phyloP scores from a whole-genome alignment of 352 stramenopile species.

The Phytophthora fragariaefolia region DNA sequence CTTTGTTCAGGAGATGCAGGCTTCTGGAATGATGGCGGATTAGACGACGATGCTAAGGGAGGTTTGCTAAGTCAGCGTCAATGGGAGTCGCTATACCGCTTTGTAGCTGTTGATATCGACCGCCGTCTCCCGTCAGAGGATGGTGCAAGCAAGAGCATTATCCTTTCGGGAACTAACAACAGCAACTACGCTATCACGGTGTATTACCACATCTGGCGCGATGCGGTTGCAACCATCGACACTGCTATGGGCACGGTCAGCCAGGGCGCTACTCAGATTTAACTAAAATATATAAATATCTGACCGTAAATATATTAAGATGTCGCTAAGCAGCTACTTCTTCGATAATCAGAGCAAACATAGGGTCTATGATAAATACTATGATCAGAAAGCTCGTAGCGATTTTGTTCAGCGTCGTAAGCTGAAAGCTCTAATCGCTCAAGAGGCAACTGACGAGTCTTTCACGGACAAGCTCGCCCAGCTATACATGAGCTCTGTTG shows the following conservation, averaged over 20 bases:
- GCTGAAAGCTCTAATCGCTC: constrained; percentile 23
- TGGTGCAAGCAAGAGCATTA: constrained; percentile 32
- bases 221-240: constrained; percentile 32
- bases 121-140: constrained; percentile 32
- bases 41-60: constrained; percentile 23
- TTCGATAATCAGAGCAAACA: constrained; percentile 30
- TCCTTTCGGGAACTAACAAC: constrained; percentile 27
- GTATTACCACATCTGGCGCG: constrained; percentile 30
- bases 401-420: constrained; percentile 31
- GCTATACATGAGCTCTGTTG: too few relatives aligned
- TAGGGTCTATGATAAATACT: constrained; percentile 35
- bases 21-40: constrained; percentile 33
- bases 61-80: constrained; percentile 27
- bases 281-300: neutral
- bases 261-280: constrained; percentile 23
- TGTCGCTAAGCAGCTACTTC: constrained; percentile 17
- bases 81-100: constrained; percentile 35
- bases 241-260: constrained; percentile 33
- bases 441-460: neutral
- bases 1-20: constrained; percentile 34
- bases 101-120: constrained; percentile 38
- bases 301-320: neutral
- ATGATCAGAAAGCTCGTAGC: constrained; percentile 24
- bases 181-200: constrained; percentile 24
- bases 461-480: neutral